Base-by-base conservation (phyloP, 306 rosid genomes). In the Dalbergia oliveri region DNA sequence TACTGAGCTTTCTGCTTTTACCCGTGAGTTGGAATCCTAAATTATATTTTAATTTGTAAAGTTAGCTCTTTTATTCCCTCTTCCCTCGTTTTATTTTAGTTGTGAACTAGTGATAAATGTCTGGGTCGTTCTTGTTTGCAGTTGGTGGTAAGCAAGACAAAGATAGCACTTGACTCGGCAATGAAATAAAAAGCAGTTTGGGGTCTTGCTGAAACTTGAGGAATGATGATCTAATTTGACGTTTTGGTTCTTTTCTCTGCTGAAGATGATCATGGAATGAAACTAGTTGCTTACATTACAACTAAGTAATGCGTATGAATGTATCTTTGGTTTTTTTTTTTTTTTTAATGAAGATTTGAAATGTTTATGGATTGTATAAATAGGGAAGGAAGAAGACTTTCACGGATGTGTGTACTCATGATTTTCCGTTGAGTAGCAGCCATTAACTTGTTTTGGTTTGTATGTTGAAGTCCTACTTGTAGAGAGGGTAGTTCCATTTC, bases 1-100 rank as follows among this genome's bases (percentile, higher is more conserved):
- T 83, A 83, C 98, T 39, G 99, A 96, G 69, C 92, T 96, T 73
- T 87, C 98, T 79, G 83, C 93, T 9, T 85, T 93, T 80, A 86
- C 93, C 72, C 86, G 99, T 93, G 85, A 93, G 99, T 90, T 81
- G 35, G 71, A 81, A 77, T 80, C 82, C 65, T 23, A 43, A 13
- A 56, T 45, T 12, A 12, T 54, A 54, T 54, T 57, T 59, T 80
- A 4, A 45, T 67, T 37, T 13, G 11, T 5, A 51, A 19, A 2
- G 6, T 56, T 69, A 63, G 12, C 75, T 39, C 41, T 34, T 16
- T 43, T 47, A 31, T 6, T 31, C n/a, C 3, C 11, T 8, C 6
- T 11, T 8, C 3, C 16, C 21, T 41, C 2, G 5, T 57, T 47
- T 19, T 5, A 11, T 3, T 60, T 39, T 15, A 6, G 43, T 56